Evolutionary conservation across 257 asterid genomes (phyloP), one percentile per base, ranked within the genome.

Genomic region (Hygrophila difformis): DNA sequence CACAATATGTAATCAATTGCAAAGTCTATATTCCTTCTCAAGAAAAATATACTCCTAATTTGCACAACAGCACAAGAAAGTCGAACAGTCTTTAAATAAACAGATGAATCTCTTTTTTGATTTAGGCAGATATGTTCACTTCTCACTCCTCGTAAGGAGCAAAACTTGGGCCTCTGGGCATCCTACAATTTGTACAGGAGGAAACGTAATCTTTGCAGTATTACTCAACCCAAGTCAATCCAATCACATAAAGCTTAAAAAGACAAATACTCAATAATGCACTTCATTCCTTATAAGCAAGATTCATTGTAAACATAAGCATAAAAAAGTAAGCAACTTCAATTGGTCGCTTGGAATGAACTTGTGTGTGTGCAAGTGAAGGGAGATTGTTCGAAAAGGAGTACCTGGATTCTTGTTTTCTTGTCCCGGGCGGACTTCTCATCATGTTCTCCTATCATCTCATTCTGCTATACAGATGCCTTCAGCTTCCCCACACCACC

Each of bases 401-500:
- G 33, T 39, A 56, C 47, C 70, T 81, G 12, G 93, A 81, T 63
- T 28, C 77, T n/a, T n/a, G n/a, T 37, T 59, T 74, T 12, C 51
- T 77, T 63, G 87, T 81, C 21, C 87, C 93, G 17, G 33, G 14
- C 13, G 87, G 87, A 2, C 54, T 74, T 12, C 6, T 74, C 22
- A 60, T 81, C 41, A 68, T 81, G 81, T 71, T 74, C 43, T 18
- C 59, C 10, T 81, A 74, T 49, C 93, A 81, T 64, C 71, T 77
- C 13, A 26, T 71, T 49, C 68, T 81, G 39, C 77, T 77, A 45
- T 69, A 74, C 55, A 69, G 86, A 66, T 80, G 78, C 62, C 81
- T 80, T 18, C 61, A 57, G 54, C 80, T 51, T 48, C 87, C 93
- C 24, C 87, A 77, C 57, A 81, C 84, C 58, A 81, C 87, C 1